These are phyloP conservation scores for Fraxinus ornus DNA, from an alignment of 305 asterid species.

Conservation along the genomic window DNA sequence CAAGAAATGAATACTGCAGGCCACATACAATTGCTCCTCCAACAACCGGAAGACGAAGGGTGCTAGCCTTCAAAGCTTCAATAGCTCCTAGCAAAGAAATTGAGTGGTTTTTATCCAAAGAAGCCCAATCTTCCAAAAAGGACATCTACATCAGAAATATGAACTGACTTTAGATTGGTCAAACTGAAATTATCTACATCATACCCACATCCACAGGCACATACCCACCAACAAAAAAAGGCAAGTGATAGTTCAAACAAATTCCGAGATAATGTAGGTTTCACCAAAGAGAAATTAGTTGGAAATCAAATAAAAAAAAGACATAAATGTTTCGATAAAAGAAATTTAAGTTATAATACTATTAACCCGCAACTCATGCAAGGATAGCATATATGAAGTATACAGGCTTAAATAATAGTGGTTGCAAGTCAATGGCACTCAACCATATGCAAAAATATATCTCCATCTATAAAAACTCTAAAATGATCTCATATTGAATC, in stretches of 20 bases:
- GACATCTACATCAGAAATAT: conserved; percentile 42
- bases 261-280: not conserved
- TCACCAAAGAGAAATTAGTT: not conserved
- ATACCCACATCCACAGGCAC: conserved; percentile 4
- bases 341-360: not conserved
- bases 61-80: conserved; percentile 92
- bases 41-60: conserved; percentile 80
- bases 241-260: not conserved
- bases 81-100: conserved; percentile 74
- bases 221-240: not conserved
- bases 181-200: conserved; percentile 4
- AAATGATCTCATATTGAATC: not conserved
- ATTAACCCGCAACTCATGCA: not conserved
- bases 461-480: not conserved
- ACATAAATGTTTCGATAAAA: not conserved
- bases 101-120: conserved; percentile 66
- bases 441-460: not conserved
- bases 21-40: conserved; percentile 77
- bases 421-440: not conserved
- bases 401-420: not conserved
- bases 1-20: not conserved
- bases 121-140: conserved; percentile 70
- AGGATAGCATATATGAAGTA: not conserved
- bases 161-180: not conserved
- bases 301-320: not conserved